Evolutionary conservation across 192 early-diverging fungal species (phyloP).

Genomic region (Coemansia sp.): DNA sequence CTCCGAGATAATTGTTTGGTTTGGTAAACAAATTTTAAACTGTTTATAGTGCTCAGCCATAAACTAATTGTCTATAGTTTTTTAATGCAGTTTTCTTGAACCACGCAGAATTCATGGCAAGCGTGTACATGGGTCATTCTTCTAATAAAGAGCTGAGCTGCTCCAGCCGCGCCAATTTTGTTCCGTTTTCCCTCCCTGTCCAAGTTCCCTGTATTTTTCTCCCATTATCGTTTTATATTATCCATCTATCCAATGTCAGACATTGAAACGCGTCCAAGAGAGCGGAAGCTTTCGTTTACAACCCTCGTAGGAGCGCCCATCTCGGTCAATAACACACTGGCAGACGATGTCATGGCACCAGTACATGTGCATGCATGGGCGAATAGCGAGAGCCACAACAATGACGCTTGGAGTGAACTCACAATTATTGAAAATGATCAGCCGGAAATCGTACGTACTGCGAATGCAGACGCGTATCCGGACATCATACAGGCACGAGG

Average conservation of each 20-base stretch:
- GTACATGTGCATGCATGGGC: not conserved
- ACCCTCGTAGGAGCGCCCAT: not conserved
- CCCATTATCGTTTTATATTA: not conserved
- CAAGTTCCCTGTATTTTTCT: not conserved
- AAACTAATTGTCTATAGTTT: not conserved
- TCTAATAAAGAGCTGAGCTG: not conserved
- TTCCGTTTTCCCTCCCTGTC: not conserved
- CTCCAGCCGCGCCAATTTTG: not conserved
- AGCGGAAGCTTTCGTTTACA: not conserved
- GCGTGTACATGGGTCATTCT: not conserved
- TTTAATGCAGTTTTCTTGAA: not conserved
- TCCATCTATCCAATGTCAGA: not conserved
- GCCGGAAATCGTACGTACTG: not conserved
- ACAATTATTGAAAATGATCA: conserved; percentile 4
- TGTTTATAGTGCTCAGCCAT: not conserved
- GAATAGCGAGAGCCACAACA: not conserved
- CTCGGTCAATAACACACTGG: not conserved
- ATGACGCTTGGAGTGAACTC: not conserved
- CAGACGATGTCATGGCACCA: not conserved
- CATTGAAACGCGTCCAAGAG: not conserved
- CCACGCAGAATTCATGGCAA: not conserved
- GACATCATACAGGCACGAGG: not conserved
- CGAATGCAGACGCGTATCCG: not conserved
- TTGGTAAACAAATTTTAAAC: conserved; percentile 1
- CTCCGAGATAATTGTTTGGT: not conserved